Evolutionary conservation across 495 filamentous ascomycete genomes (phyloP), one percentile per base, ranked within the genome.

Genomic region (Daldinia loculata): DNA sequence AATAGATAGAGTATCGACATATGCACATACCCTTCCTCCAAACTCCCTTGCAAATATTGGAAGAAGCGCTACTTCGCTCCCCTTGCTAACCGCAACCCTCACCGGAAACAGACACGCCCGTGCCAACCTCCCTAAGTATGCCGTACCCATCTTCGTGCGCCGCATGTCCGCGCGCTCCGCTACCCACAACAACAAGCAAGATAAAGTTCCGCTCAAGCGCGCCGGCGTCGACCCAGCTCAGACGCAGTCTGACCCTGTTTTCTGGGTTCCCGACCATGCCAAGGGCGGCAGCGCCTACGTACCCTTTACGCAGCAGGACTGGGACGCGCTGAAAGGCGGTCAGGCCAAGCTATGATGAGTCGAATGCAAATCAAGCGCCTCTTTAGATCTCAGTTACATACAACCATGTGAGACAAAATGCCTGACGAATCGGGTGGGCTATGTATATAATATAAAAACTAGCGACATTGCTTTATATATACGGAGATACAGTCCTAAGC

Each of bases 121-220:
- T 0, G 76, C 81, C 15, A 81, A 86, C 50, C 79, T 95, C 26
- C 92, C 92, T 1, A 83, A 83, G 57, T 94, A 94, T 79, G 92
- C 92, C 0, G 91, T 94, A 0, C 92, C 92, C 4, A 74, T 93
- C 3, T 95, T 95, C 76, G 69, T 94, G 27, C 82, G 92, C 0
- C 74, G 93, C 24, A 86, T 91, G 4, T 74, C 82, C 45, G 83
- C 81, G 52, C 81, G 86, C 39, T 85, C 84, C 34, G 86, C 89
- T 22, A 93, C 89, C 64, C 91, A 95, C 75, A 94, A 93, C 77
- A 89, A 94, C 75, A 95, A 95, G 80, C 91, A 94, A 81, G 90
- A 92, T 75, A 95, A 94, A 79, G 87, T 89, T 6, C 88, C 88
- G 1, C 81, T 94, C 29, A 84, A 91, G 65, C 85, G 88, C 41